Evolutionary conservation across 176 grass and related monocot species (phyloP), one percentile per base, ranked within the genome.

Genomic region (Cenchrus americanus): DNA sequence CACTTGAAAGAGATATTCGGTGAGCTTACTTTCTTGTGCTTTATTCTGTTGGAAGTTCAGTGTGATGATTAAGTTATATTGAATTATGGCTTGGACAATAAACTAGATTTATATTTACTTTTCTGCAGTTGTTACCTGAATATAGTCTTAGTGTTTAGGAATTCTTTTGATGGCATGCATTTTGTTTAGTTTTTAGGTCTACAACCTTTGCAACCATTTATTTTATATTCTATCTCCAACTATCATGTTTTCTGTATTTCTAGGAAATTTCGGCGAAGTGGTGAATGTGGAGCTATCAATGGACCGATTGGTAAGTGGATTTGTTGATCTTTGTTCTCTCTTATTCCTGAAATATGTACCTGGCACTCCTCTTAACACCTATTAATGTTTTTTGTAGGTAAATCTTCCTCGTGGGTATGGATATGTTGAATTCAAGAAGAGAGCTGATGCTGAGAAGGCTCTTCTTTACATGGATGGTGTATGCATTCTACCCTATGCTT

Each of bases 401-500:
- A 99, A 99, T 89, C 97, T 99, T 90, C 97, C 97, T 86, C 93
- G 97, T 85, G 97, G 97, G 5, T 99, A 99, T 86, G 97, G 93
- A 88, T 99, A 99, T 81, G 61, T 99, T 82, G 97, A 99, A 85
- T 99, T 91, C 77, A 96, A 92, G 89, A 96, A 89, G 82, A 96
- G 84, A 88, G 60, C 68, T 92, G 97, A 99, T 86, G 97, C 97
- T 82, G 97, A 99, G 85, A 99, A 96, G 86, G 97, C 97, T 91
- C 91, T 96, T 87, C 89, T 99, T 87, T 91, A 96, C 82, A 99
- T 99, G 97, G 91, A 99, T 84, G 97, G 97, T 70, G 97, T 99
- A 99, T 87, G 88, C 22, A 12, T 88, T 64, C 83, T 85, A 34
- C 18, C 66, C 18, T 71, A 11, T 82, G 14, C 30, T 73, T 73